A percentile compares a stretch with the other conserved stretches of the same genome.
phyloP scores from a whole-genome alignment of 768 basidiomycete species.

The Plicaturopsis crispa region DNA sequence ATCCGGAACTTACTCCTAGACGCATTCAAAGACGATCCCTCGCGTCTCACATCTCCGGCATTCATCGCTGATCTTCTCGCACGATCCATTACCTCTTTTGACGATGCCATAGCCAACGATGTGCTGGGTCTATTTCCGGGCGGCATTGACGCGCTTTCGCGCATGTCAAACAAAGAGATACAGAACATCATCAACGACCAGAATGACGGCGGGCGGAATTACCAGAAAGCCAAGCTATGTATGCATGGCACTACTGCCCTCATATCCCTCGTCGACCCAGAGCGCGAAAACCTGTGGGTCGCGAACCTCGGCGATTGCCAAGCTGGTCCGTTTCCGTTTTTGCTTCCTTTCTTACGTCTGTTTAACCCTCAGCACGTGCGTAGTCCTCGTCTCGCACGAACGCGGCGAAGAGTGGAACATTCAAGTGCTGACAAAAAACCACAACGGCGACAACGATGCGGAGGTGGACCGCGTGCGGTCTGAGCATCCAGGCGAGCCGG shows the following conservation, averaged over 20 bases:
- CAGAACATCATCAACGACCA: slow-evolving; percentile 59
- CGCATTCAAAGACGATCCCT: slow-evolving; percentile 27
- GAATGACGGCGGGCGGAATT: slow-evolving; percentile 46
- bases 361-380: slow-evolving; percentile 8
- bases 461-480: slow-evolving; percentile 57
- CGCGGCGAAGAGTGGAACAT: slow-evolving; percentile 47
- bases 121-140: slow-evolving; percentile 54
- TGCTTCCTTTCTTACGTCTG: slow-evolving; percentile 5
- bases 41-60: slow-evolving; percentile 33
- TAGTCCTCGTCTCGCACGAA: slow-evolving; percentile 47
- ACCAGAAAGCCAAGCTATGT: slow-evolving; percentile 58
- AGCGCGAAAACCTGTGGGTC: slow-evolving; percentile 64
- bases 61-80: slow-evolving; percentile 50
- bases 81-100: slow-evolving; percentile 52
- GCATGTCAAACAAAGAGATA: slow-evolving; percentile 50
- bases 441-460: slow-evolving; percentile 62
- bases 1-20: slow-evolving; percentile 49
- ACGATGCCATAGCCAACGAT: slow-evolving; percentile 61
- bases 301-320: slow-evolving; percentile 80
- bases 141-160: slow-evolving; percentile 39
- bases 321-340: slow-evolving; percentile 39
- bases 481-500: slow-evolving; percentile 66
- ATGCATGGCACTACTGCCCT: slow-evolving; percentile 80
- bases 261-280: slow-evolving; percentile 65
- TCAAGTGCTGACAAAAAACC: slow-evolving; percentile 52